A percentile compares a stretch with the other conserved stretches of the same genome.
phyloP scores from a whole-genome alignment of 305 asterid genomes.

The Solanum hybrid region DNA sequence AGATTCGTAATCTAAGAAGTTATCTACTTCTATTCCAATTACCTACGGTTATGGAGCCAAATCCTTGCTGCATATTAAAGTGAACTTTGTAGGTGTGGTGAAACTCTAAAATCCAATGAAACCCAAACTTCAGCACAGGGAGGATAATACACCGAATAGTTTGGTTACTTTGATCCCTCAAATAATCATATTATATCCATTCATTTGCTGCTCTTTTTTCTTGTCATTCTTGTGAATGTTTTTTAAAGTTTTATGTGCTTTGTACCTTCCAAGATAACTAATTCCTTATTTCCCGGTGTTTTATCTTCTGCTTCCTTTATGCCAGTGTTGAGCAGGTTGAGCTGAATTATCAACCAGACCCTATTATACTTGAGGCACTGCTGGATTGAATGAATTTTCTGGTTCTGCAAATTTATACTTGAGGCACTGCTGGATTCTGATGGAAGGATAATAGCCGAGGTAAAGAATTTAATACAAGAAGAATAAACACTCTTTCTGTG shows the following conservation, averaged over 20 bases:
- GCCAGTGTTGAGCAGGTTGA: slow-evolving; percentile 22
- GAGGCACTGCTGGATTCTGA: not conserved
- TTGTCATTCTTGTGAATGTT: not conserved
- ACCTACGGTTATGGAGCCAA: not conserved
- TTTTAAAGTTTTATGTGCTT: not conserved
- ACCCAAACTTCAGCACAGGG: not conserved
- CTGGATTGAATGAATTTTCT: not conserved
- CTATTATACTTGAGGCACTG: slow-evolving; percentile 3
- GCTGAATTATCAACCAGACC: slow-evolving; percentile 21
- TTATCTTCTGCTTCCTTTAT: not conserved
- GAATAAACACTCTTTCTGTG: not conserved
- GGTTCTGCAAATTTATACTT: not conserved
- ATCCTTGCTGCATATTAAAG: not conserved
- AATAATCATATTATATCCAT: not conserved
- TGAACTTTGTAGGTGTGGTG: not conserved
- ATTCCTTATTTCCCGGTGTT: not conserved
- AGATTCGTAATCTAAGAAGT: not conserved
- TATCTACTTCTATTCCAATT: not conserved
- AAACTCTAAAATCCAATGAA: not conserved
- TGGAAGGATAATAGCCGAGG: not conserved
- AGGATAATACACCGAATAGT: not conserved
- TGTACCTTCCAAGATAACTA: not conserved
- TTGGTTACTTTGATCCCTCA: not conserved
- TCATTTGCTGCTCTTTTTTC: not conserved
- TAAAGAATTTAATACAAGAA: not conserved